These are phyloP conservation scores for Chloris gayana DNA, from an alignment of 176 grass and related monocot species.

Conservation along the genomic window DNA sequence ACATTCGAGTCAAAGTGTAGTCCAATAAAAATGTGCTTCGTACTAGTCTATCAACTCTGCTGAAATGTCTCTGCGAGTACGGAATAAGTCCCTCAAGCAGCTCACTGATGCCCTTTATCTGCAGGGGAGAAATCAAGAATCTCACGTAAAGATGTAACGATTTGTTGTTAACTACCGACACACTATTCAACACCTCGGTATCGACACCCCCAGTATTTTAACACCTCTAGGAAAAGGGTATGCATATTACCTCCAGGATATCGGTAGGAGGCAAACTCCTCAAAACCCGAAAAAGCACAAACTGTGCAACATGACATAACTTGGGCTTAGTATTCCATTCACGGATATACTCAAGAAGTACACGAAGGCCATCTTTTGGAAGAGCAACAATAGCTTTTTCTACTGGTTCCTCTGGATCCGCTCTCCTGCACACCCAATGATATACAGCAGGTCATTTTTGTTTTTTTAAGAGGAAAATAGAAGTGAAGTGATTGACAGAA, in stretches of 20 bases:
- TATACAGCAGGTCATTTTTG: slow-evolving; percentile 24
- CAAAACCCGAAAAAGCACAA: slow-evolving; percentile 75
- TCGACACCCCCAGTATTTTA: neutral
- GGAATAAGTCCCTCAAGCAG: slow-evolving; percentile 86
- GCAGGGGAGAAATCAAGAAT: slow-evolving; percentile 14
- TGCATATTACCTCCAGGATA: slow-evolving; percentile 71
- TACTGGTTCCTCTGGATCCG: slow-evolving; percentile 55
- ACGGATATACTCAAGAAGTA: slow-evolving; percentile 83
- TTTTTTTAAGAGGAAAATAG: neutral
- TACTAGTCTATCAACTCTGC: slow-evolving; percentile 80
- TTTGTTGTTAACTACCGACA: neutral
- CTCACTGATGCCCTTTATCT: slow-evolving; percentile 91
- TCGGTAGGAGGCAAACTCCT: slow-evolving; percentile 75
- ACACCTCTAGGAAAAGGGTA: neutral
- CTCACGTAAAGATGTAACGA: slow-evolving; percentile 22
- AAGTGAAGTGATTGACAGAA: neutral
- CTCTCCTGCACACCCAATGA: slow-evolving; percentile 55
- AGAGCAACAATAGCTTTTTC: slow-evolving; percentile 70
- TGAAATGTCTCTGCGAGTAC: slow-evolving; percentile 86
- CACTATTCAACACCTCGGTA: neutral
- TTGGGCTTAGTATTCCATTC: slow-evolving; percentile 99
- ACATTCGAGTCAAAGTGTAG: slow-evolving; percentile 78
- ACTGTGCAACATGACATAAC: slow-evolving; percentile 97
- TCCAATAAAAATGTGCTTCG: slow-evolving; percentile 91
- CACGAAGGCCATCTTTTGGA: slow-evolving; percentile 69